A percentile compares a stretch with the other conserved stretches of the same genome.
Conservation (phyloP, 2,329 filamentous ascomycete species). For the Chrysoporthe puriensis region DNA sequence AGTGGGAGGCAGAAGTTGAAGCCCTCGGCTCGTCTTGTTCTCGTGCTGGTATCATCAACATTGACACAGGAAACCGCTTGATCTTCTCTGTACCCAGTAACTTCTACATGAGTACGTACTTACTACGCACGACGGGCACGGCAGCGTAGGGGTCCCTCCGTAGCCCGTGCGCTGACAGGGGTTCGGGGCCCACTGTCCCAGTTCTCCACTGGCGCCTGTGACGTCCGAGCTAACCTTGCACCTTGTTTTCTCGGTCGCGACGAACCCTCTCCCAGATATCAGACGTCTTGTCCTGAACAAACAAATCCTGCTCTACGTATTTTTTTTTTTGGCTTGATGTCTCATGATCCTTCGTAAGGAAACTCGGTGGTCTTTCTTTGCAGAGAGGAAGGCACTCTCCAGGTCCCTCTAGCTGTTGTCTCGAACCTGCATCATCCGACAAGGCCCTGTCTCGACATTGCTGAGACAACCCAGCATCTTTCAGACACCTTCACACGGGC, state of each 20-base stretch:
- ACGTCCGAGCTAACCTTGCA: conserved; percentile 25
- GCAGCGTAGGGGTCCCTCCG: not conserved
- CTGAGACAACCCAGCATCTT: conserved; percentile 1
- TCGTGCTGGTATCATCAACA: not conserved
- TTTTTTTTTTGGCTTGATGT: not conserved
- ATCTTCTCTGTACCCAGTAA: no score
- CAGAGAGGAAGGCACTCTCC: not conserved
- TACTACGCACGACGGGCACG: not conserved
- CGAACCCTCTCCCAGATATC: conserved; percentile 4
- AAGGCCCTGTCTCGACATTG: not conserved
- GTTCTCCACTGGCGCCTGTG: conserved; percentile 26
- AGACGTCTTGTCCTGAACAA: not conserved
- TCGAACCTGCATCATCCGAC: not conserved
- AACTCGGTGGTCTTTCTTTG: not conserved
- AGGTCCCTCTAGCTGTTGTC: not conserved
- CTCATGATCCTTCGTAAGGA: not conserved
- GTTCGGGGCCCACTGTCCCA: not conserved
- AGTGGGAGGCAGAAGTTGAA: not conserved
- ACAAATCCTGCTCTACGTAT: not conserved
- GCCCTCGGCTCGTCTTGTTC: no score
- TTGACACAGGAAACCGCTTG: no score
- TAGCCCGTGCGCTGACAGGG: not conserved
- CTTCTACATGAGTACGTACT: no score
- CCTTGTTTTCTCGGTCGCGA: conserved; percentile 22
- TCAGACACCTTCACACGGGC: not conserved